Base-by-base conservation (phyloP, 768 basidiomycete genomes). In the Rickenella mellea region DNA sequence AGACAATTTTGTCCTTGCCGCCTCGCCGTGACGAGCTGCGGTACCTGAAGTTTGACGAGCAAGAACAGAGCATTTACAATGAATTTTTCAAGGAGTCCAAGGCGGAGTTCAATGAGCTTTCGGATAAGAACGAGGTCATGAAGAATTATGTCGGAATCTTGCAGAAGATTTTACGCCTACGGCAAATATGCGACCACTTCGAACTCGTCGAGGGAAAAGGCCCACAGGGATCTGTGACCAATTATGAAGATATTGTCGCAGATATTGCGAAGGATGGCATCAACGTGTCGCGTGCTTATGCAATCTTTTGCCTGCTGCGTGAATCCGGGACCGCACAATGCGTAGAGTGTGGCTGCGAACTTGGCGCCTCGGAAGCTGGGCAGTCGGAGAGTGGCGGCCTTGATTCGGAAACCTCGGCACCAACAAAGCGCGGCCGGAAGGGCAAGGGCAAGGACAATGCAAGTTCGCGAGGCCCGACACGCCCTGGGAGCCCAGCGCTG, bases 81-180 rank as follows among this genome's bases (percentile, higher is more conserved):
- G 78, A 76, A 41, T 91, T 91, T 60, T 93, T 89, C 65, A 71
- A 70, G 43, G 87, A 89, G 55, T 91, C 88, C 42, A 92, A 91
- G 64, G 84, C 87, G 36, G 87, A 93, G 62, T 97, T 97, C 60
- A 79, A 78, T 47, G 80, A 88, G 55, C 69, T 97, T 49, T 78
- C 84, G 24, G 71, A 80, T 60, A 88, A 84, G 62, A 90, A 93
- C 53, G 85, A 91, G 59, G 83, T 96, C 41, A 88, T 93, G 83
- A 96, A 96, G 74, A 97, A 96, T 57, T 96, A 94, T 56, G 96
- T 96, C 50, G 90, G 91, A 42, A 94, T 99, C 53, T 63, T 99
- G 51, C 94, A 97, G 63, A 92, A 93, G 69, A 88, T 98, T 44
- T 69, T 99, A 40, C 87, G 93, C 19, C 73, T 99, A 35, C 85